These are phyloP conservation scores for Umbelopsis isabellina DNA, from an alignment of 192 early-diverging fungal species.

Conservation along the genomic window DNA sequence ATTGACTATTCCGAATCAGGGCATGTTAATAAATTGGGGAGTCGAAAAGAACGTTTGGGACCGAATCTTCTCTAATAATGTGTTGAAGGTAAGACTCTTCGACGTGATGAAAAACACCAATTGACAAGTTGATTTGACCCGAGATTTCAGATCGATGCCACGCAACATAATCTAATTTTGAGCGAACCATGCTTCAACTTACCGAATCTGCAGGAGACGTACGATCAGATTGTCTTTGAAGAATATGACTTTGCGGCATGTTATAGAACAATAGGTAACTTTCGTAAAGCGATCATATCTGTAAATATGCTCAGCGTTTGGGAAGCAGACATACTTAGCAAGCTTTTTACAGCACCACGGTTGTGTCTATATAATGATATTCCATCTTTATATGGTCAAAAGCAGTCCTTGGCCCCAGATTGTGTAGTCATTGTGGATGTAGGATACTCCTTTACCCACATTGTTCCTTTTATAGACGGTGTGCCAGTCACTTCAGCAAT, in stretches of 20 bases:
- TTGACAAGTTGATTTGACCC: constrained; percentile 31
- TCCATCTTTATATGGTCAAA: constrained; percentile 44
- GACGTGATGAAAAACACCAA: not conserved
- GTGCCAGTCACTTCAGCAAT: constrained; percentile 60
- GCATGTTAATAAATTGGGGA: constrained; percentile 79
- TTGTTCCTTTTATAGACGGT: constrained; percentile 67
- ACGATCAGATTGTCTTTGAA: constrained; percentile 88
- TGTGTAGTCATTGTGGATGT: constrained; percentile 76
- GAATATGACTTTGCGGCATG: constrained; percentile 72
- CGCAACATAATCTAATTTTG: constrained; percentile 61
- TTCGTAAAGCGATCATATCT: not conserved
- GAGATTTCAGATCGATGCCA: constrained; percentile 49
- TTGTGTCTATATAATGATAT: constrained; percentile 60
- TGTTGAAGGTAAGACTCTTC: constrained; percentile 58
- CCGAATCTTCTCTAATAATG: constrained; percentile 65
- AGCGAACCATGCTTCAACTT: constrained; percentile 87
- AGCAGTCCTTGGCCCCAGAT: constrained; percentile 47
- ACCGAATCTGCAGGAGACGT: constrained; percentile 63
- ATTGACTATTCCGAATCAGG: constrained; percentile 39
- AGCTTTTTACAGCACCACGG: constrained; percentile 40
- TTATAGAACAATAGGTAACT: constrained; percentile 44
- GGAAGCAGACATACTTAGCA: not conserved
- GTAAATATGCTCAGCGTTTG: constrained; percentile 5
- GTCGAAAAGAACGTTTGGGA: constrained; percentile 81
- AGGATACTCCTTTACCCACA: constrained; percentile 82